Percentiles rank a stretch among this genome's conserved stretches.
Evolutionary conservation across 2,329 filamentous ascomycete genomes (phyloP).

Genomic region (Hypoxylon sp.): DNA sequence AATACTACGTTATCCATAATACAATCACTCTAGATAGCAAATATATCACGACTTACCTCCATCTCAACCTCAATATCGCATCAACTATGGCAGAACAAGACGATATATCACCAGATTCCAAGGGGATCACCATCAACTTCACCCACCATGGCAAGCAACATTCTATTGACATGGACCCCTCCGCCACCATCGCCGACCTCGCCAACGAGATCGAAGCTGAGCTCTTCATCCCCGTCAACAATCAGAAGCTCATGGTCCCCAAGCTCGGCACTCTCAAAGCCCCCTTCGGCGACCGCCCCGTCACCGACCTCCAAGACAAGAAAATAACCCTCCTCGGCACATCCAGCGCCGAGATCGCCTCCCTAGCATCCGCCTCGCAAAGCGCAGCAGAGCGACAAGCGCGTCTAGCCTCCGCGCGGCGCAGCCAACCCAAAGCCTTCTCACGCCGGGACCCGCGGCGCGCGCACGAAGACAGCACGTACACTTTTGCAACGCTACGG

Average conservation of each 20-base stretch:
- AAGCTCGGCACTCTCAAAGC: constrained; percentile 75
- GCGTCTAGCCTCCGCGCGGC: constrained; percentile 55
- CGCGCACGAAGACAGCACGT: constrained; percentile 72
- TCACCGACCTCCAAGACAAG: constrained; percentile 66
- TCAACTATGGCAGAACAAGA: constrained; percentile 42
- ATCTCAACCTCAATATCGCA: neutral
- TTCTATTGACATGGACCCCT: constrained; percentile 60
- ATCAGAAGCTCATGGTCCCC: constrained; percentile 78
- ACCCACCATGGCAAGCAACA: constrained; percentile 63
- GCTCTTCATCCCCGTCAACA: constrained; percentile 71
- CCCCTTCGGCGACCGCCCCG: constrained; percentile 70
- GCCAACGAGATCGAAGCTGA: constrained; percentile 69
- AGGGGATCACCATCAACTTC: constrained; percentile 61
- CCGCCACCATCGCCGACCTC: constrained; percentile 70
- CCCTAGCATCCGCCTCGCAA: constrained; percentile 65
- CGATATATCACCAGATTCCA: constrained; percentile 22
- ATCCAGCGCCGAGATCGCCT: constrained; percentile 70
- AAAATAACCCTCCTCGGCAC: constrained; percentile 77
- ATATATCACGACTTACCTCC: constrained; percentile 7
- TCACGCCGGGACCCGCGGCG: constrained; percentile 52
- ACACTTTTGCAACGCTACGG: constrained; percentile 85
- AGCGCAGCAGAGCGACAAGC: constrained; percentile 64
- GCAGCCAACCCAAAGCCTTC: constrained; percentile 50
- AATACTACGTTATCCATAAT: constrained; percentile 1
- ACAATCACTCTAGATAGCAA: neutral